phyloP scores from a whole-genome alignment of 2,329 filamentous ascomycete genomes.

The Blastomyces percursus region DNA sequence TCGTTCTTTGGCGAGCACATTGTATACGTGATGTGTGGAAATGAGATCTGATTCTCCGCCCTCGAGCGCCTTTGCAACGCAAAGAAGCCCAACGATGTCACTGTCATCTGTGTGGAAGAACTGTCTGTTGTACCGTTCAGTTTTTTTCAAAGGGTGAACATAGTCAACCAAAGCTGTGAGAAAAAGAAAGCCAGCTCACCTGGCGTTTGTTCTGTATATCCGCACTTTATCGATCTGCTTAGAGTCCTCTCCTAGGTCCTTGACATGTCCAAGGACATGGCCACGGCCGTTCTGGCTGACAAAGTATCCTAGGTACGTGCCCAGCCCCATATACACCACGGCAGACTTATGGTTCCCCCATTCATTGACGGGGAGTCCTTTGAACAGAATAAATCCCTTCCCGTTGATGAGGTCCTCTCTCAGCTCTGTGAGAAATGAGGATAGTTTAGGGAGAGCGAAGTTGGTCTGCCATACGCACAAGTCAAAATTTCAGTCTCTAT shows the following conservation, averaged over 20 bases:
- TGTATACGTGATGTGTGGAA: slow-evolving; percentile 70
- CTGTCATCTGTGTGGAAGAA: slow-evolving; percentile 78
- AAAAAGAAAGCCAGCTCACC: slow-evolving; percentile 26
- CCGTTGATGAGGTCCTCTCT: slow-evolving; percentile 62
- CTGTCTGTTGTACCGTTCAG: slow-evolving; percentile 39
- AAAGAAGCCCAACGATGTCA: slow-evolving; percentile 74
- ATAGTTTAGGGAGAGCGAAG: slow-evolving; percentile 51
- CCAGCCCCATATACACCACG: slow-evolving; percentile 81
- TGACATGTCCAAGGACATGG: slow-evolving; percentile 80
- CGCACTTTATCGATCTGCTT: slow-evolving; percentile 74
- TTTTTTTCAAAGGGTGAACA: neutral
- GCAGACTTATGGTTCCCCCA: slow-evolving; percentile 75
- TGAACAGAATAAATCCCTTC: slow-evolving; percentile 85
- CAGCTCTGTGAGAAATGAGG: slow-evolving; percentile 43
- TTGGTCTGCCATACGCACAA: slow-evolving; percentile 32
- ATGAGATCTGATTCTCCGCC: slow-evolving; percentile 79
- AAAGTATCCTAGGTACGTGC: slow-evolving; percentile 77
- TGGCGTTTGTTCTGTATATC: slow-evolving; percentile 79
- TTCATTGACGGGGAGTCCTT: slow-evolving; percentile 62
- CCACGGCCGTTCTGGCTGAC: slow-evolving; percentile 75
- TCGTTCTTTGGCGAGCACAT: slow-evolving; percentile 60
- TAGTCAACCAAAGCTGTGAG: neutral
- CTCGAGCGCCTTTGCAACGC: slow-evolving; percentile 64
- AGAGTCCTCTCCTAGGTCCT: slow-evolving; percentile 74
- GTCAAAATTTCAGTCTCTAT: neutral